Percentiles rank a stretch among this genome's conserved stretches.
phyloP scores from a whole-genome alignment of 2,329 filamentous ascomycete species.

The Aspergillus udagawae region DNA sequence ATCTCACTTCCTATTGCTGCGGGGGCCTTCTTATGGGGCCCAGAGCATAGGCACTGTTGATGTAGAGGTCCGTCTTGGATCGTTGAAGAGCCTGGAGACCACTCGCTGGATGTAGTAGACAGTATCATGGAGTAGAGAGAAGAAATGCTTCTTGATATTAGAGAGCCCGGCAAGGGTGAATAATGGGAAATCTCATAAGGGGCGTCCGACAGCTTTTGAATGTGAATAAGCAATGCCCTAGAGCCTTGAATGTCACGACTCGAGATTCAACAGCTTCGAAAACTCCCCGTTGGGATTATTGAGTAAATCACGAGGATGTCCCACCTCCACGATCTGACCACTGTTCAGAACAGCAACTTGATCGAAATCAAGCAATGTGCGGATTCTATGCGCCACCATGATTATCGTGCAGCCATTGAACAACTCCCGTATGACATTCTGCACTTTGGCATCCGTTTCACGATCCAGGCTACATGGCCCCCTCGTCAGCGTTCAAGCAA shows the following conservation, averaged over 20 bases:
- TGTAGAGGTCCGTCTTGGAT: too few species aligned
- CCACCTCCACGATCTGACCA: conserved; percentile 13
- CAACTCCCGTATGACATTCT: conserved; percentile 9
- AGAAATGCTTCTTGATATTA: too few species aligned
- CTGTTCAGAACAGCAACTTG: conserved; percentile 11
- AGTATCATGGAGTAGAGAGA: too few species aligned
- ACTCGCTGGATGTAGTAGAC: too few species aligned
- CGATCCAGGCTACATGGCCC: not conserved
- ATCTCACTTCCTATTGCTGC: too few species aligned
- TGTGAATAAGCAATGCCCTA: too few species aligned
- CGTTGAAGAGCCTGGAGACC: too few species aligned
- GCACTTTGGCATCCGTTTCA: conserved; percentile 13
- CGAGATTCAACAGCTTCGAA: conserved; percentile 3
- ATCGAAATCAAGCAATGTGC: conserved; percentile 16
- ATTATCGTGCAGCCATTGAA: conserved; percentile 14
- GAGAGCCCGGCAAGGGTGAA: too few species aligned
- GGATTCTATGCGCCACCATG: conserved; percentile 15
- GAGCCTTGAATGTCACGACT: not conserved
- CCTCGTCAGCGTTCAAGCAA: not conserved
- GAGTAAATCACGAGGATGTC: conserved; percentile 8
- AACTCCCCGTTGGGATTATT: conserved; percentile 1
- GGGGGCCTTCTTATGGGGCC: too few species aligned
- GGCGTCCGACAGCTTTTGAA: too few species aligned
- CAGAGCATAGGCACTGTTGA: too few species aligned
- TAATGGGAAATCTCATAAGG: too few species aligned